Evolutionary conservation across 805 yeast species (phyloP), one percentile per base, ranked within the genome.

Genomic region (Spathaspora gorwiae): DNA sequence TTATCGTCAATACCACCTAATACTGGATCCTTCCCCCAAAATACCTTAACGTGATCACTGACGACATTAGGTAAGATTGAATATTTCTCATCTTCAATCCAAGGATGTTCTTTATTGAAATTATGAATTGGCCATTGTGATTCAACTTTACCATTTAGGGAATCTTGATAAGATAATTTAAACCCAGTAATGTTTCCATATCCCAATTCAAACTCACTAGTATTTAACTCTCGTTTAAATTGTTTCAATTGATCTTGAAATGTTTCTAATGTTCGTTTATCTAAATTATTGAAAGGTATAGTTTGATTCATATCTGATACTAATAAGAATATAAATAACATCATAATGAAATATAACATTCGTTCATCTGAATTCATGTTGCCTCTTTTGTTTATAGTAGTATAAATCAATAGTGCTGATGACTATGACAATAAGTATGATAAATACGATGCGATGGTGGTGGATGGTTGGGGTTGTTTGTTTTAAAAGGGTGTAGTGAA

Each of bases 161-260:
- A 73, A 61, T 84, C 95, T 8, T 72, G 67, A 53, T 86, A 87
- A 29, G 88, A 79, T 31, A 83, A 62, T 54, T 72, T 74, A 47
- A 83, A 78, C 3, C 96, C 96, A 0, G 94, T 84, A 12, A 87
- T 60, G 54, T 86, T 84, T 1, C 86, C 85, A 57, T 81, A 83
- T 6, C 87, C 88, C 4, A 63, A 48, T 14, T 57, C 44, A 59
- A 75, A 83, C 1, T 75, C 70, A 37, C 77, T 59, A 34, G 70
- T 65, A 11, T 50, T 52, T 31, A 83, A 49, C 37, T 52, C 49
- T 5, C 42, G 35, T n/a, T 45, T 54, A 37, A 52, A 42, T n/a
- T 44, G 32, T 31, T 45, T 44, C 6, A 69, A 49, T 26, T 55
- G 46, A n/a, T 54, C 47, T 41, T 60, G 65, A 47, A 60, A 68